Percentiles rank a stretch among this genome's conserved stretches.
Conservation (phyloP, 2,329 filamentous ascomycete genomes). For the Ophiostoma piceae region DNA sequence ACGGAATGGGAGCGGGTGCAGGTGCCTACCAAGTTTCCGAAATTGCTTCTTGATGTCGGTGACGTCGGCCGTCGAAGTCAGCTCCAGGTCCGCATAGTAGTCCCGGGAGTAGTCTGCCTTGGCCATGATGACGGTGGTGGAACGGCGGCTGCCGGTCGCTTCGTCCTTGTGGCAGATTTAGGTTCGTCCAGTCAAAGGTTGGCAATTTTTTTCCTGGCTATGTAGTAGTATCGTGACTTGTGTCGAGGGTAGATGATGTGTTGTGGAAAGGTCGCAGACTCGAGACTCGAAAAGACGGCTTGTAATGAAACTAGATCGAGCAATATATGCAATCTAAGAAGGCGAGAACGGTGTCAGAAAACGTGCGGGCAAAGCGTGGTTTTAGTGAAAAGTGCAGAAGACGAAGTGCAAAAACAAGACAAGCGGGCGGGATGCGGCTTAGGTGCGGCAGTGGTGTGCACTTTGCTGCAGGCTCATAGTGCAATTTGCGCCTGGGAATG, state of each 20-base stretch:
- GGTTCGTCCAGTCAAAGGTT: not conserved
- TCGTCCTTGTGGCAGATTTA: not conserved
- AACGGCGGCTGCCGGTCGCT: not conserved
- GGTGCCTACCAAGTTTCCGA: slow-evolving; percentile 63
- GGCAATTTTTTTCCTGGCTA: not conserved
- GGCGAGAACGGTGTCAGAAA: not conserved
- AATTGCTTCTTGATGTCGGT: slow-evolving; percentile 83
- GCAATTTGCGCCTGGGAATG: not conserved
- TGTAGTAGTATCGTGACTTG: not conserved
- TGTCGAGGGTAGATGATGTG: not conserved
- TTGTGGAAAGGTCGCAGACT: not conserved
- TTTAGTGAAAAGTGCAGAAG: not conserved
- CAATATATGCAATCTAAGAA: not conserved
- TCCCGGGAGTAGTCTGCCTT: slow-evolving; percentile 62
- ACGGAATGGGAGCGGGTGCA: not conserved
- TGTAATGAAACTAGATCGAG: not conserved
- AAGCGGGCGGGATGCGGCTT: not conserved
- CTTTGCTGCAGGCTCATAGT: not conserved
- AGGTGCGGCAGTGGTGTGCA: not conserved
- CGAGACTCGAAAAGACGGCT: not conserved
- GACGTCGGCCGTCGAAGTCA: slow-evolving; percentile 60
- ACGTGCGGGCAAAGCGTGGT: not conserved
- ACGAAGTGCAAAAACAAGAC: not conserved
- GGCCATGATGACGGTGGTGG: slow-evolving; percentile 51
- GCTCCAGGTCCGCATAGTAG: slow-evolving; percentile 79